Conservation (phyloP, 106 monocot species). For the Vanilla planifolia region DNA sequence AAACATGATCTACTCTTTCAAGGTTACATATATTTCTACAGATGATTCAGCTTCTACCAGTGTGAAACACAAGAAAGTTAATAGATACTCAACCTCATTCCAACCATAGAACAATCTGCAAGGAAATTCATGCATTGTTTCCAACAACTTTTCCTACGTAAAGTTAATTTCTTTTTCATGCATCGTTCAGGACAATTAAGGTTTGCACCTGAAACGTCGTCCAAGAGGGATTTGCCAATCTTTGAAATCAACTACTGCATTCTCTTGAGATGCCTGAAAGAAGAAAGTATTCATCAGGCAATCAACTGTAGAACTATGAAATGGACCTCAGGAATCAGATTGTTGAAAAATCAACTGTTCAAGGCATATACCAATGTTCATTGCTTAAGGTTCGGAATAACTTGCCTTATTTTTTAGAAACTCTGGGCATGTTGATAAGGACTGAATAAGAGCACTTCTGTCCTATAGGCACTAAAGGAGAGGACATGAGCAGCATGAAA, state of each 20-base stretch:
- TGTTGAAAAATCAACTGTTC: too few species aligned
- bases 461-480: slow-evolving; percentile 22
- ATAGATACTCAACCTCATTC: too few species aligned
- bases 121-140: too few species aligned
- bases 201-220: slow-evolving; percentile 58
- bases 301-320: background rate
- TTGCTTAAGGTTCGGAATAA: too few species aligned
- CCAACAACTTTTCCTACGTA: background rate
- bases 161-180: too few species aligned
- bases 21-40: too few species aligned
- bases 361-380: too few species aligned
- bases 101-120: too few species aligned
- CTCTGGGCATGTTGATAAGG: slow-evolving; percentile 59
- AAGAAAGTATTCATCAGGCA: slow-evolving; percentile 4
- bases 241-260: slow-evolving; percentile 69
- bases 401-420: slow-evolving; percentile 66
- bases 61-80: too few species aligned
- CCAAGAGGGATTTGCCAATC: slow-evolving; percentile 95
- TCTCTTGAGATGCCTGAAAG: slow-evolving; percentile 56
- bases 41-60: too few species aligned
- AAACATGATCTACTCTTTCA: too few species aligned
- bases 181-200: background rate
- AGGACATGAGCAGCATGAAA: slow-evolving; percentile 1
- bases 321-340: background rate
- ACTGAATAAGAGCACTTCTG: slow-evolving; percentile 36